phyloP scores from a whole-genome alignment of 768 basidiomycete genomes.

The Lanmaoa pseudosensibilis region DNA sequence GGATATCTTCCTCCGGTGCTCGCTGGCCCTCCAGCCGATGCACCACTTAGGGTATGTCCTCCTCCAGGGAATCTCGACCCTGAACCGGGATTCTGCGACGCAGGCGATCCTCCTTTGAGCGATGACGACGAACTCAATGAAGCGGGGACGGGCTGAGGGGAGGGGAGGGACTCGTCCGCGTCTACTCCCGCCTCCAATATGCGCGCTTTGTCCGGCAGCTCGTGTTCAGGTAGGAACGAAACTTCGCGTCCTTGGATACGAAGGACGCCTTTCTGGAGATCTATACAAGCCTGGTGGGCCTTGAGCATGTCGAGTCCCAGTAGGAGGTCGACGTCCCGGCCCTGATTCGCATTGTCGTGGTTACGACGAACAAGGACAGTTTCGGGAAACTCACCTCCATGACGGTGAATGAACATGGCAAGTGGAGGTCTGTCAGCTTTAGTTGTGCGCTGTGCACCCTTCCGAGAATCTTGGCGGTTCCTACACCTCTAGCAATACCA shows the following conservation, averaged over 20 bases:
- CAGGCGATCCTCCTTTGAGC: conserved; percentile 15
- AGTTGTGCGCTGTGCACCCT: conserved; percentile 92
- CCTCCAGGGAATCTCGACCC: conserved; percentile 61
- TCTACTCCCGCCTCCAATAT: conserved; percentile 38
- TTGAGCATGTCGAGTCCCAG: conserved; percentile 99
- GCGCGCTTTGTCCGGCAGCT: conserved; percentile 82
- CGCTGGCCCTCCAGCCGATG: conserved; percentile 32
- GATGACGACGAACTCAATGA: conserved; percentile 14
- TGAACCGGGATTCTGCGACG: conserved; percentile 43
- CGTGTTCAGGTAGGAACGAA: conserved; percentile 88
- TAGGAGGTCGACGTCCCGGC: conserved; percentile 89
- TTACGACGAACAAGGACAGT: not conserved
- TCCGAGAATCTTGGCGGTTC: conserved; percentile 91
- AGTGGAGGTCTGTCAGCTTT: conserved; percentile 77
- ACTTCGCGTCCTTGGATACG: conserved; percentile 93
- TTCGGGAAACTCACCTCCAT: conserved; percentile 66
- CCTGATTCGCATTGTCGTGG: conserved; percentile 43
- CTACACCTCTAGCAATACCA: conserved; percentile 91
- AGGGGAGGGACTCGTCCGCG: conserved; percentile 20
- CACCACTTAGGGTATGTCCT: conserved; percentile 58
- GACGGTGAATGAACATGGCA: conserved; percentile 92
- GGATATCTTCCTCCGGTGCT: conserved; percentile 53
- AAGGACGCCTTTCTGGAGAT: conserved; percentile 84
- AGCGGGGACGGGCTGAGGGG: conserved; percentile 18
- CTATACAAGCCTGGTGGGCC: conserved; percentile 94